phyloP scores from a whole-genome alignment of 1,284 basidiomycete species.

The Puccinia brachypodii region DNA sequence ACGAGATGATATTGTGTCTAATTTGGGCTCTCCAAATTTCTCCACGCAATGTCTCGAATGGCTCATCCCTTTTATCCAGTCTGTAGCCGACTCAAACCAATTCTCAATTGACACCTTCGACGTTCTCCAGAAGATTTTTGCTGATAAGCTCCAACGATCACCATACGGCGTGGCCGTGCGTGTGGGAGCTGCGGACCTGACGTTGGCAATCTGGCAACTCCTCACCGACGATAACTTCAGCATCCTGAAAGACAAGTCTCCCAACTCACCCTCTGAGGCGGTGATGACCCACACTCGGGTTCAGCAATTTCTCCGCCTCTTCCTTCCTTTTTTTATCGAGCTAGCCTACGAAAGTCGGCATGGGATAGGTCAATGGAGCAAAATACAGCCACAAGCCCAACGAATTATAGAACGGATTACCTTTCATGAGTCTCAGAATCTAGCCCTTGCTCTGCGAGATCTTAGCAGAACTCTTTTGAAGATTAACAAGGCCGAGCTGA shows the following conservation, averaged over 20 bases:
- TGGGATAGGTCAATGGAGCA: neutral
- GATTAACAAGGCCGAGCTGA: neutral
- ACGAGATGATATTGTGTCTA: conserved; percentile 12
- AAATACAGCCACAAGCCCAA: conserved; percentile 3
- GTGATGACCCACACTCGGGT: conserved; percentile 4
- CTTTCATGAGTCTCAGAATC: conserved; percentile 8
- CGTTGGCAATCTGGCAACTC: conserved; percentile 11
- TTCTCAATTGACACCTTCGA: conserved; percentile 16
- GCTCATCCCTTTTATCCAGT: conserved; percentile 39
- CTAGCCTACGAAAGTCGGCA: conserved; percentile 23
- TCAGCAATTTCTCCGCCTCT: conserved; percentile 24
- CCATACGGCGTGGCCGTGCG: neutral
- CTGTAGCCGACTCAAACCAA: conserved; percentile 20
- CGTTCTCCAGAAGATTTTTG: conserved; percentile 21
- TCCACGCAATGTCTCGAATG: conserved; percentile 16
- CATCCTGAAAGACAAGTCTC: neutral
- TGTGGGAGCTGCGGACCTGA: conserved; percentile 14
- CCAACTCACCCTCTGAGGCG: neutral
- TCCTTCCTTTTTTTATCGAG: conserved; percentile 29
- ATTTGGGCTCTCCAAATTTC: neutral
- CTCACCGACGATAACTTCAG: neutral
- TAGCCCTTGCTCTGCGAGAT: conserved; percentile 1
- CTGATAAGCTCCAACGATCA: conserved; percentile 17
- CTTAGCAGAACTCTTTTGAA: conserved; percentile 1
- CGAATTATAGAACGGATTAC: conserved; percentile 22